Evolutionary conservation across 176 grass and related monocot species (phyloP), one percentile per base, ranked within the genome.

Genomic region (Thinopyrum elongatum): DNA sequence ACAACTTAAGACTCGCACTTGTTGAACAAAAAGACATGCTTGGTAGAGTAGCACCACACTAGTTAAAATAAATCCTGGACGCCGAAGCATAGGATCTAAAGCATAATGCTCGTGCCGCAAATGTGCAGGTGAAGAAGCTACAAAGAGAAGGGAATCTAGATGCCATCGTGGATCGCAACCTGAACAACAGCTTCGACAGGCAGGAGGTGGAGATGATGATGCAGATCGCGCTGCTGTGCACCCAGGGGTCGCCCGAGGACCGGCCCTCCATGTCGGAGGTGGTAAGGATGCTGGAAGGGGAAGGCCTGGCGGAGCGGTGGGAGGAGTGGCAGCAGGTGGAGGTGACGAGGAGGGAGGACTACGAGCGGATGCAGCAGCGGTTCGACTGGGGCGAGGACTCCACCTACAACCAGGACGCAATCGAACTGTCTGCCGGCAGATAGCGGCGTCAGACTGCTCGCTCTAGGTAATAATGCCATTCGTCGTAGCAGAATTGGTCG

Each of bases 301-400:
- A 98, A 71, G 96, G 96, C 6, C 81, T 98, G 39, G 92, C 96
- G 0, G 96, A 95, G 86, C 86, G 96, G 74, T 98, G 96, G 96
- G 92, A 94, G 79, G 96, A 98, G 82, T 98, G 96, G 96, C 89
- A 95, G 47, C 96, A 95, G 84, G 92, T 98, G 5, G 96, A 98
- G 79, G 96, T 98, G 47, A 92, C 86, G 19, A 63, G 95, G 82
- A 84, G 96, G 65, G 78, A 95, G 81, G 96, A 95, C 31, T 84
- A 93, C 41, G 95, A 93, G 71, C 89, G 91, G 69, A 82, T 95
- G 85, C 92, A 94, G 77, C 88, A 83, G 88, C 88, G 92, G 26
- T 90, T 97, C 19, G 90, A 95, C 49, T 95, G 95, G 95, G 95
- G 92, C 11, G 95, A 98, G 36, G 95, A 98, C 66, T 98, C 95